Conservation (phyloP, 129 eudicot genomes). For the Logfia minima region DNA sequence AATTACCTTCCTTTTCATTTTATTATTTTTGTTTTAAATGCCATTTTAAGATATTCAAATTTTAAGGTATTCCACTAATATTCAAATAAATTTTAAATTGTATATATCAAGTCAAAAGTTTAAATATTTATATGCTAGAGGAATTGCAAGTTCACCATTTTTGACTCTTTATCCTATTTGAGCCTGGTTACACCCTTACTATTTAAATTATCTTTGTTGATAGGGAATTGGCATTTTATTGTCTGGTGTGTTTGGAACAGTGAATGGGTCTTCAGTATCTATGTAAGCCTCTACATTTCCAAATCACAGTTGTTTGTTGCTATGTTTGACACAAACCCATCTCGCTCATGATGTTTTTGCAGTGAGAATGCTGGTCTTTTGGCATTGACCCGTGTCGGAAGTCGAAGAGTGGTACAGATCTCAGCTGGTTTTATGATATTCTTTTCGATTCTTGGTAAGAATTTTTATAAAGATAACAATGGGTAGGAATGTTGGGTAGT, state of each 20-base stretch:
- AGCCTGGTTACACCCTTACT: neutral
- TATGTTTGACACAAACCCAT: constrained; percentile 5
- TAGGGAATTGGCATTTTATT: constrained; percentile 70
- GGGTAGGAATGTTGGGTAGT: neutral
- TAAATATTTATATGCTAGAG: neutral
- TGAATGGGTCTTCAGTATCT: constrained; percentile 64
- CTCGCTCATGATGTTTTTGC: constrained; percentile 16
- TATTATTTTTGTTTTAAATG: too few species aligned
- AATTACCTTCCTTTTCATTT: neutral
- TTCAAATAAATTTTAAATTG: neutral
- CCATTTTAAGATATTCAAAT: neutral
- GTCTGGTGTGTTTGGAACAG: constrained; percentile 64
- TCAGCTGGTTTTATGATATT: constrained; percentile 74
- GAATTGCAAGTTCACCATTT: neutral
- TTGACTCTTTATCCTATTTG: neutral
- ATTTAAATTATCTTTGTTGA: neutral
- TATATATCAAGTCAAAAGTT: neutral
- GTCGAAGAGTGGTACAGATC: constrained; percentile 74
- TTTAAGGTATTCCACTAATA: neutral
- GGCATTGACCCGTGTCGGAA: constrained; percentile 73
- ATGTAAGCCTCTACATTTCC: constrained; percentile 42
- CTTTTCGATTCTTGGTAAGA: constrained; percentile 64
- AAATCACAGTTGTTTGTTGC: neutral
- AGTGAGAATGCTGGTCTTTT: constrained; percentile 81
- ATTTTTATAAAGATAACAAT: neutral